These are phyloP conservation scores for Metschnikowia henanensis DNA, from an alignment of 805 yeast genomes.

Conservation along the genomic window DNA sequence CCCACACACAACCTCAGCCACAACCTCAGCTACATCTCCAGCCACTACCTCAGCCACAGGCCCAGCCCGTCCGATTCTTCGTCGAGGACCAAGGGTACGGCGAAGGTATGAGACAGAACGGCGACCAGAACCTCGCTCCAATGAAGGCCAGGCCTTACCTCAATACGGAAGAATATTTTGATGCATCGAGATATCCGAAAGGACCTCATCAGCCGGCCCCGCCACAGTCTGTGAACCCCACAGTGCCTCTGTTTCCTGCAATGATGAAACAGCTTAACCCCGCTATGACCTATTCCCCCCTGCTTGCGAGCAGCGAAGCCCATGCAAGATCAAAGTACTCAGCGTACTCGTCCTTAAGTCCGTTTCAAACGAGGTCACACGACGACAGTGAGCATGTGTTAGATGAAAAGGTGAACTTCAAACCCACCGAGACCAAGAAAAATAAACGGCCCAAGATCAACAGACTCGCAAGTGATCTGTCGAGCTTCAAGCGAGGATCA, in stretches of 20 bases:
- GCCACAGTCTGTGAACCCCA: not conserved
- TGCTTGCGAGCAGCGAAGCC: not conserved
- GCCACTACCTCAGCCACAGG: too few species aligned
- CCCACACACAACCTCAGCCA: too few species aligned
- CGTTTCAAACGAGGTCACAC: not conserved
- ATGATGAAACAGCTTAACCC: not conserved
- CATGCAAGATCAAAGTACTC: not conserved
- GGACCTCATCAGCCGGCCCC: not conserved
- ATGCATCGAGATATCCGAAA: not conserved
- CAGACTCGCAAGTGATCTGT: conserved; percentile 24
- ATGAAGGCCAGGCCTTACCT: not conserved
- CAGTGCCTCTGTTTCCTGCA: conserved; percentile 3
- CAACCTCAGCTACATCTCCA: too few species aligned
- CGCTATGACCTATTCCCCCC: not conserved
- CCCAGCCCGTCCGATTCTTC: too few species aligned
- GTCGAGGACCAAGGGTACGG: conserved; percentile 1
- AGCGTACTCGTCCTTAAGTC: not conserved
- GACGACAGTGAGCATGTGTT: not conserved
- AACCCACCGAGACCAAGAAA: conserved; percentile 37
- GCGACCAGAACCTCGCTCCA: not conserved
- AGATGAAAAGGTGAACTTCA: conserved; percentile 21
- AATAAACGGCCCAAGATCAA: conserved; percentile 39
- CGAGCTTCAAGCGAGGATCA: conserved; percentile 3
- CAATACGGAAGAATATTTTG: not conserved
- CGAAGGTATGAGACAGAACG: not conserved